Conservation (phyloP, 164 flowering plant genomes). For the Piper betle region DNA sequence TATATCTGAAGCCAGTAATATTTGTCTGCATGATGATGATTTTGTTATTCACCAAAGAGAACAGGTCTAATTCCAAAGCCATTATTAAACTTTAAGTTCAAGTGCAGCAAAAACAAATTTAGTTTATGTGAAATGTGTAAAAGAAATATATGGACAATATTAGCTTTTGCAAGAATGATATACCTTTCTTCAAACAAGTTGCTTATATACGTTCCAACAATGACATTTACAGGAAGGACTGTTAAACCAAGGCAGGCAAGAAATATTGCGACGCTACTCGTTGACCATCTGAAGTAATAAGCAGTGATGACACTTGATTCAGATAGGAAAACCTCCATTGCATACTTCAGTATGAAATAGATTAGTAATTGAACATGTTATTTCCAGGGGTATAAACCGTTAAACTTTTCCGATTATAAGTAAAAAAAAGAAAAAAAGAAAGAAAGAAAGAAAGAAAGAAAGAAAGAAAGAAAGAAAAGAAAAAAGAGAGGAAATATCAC, state of each 20-base stretch:
- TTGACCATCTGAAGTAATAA: slow-evolving; percentile 68
- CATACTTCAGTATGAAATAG: slow-evolving; percentile 86
- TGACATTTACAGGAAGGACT: slow-evolving; percentile 72
- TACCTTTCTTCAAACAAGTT: slow-evolving; percentile 74
- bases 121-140: background rate
- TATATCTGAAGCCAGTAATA: slow-evolving; percentile 69
- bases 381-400: background rate
- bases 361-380: slow-evolving; percentile 61
- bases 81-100: background rate
- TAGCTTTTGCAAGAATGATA: slow-evolving; percentile 2
- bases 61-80: background rate
- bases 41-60: background rate
- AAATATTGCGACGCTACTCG: slow-evolving; percentile 59
- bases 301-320: slow-evolving; percentile 70
- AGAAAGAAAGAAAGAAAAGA: too few species aligned
- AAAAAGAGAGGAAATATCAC: background rate
- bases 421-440: too few species aligned
- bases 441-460: too few species aligned
- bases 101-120: background rate
- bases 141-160: background rate
- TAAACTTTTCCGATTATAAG: slow-evolving; percentile 10
- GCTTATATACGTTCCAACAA: slow-evolving; percentile 75
- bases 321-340: slow-evolving; percentile 74
- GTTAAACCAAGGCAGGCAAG: slow-evolving; percentile 81
- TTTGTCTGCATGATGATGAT: slow-evolving; percentile 47